Evolutionary conservation across 106 monocot genomes (phyloP).

Genomic region (Triglochin maritima): DNA sequence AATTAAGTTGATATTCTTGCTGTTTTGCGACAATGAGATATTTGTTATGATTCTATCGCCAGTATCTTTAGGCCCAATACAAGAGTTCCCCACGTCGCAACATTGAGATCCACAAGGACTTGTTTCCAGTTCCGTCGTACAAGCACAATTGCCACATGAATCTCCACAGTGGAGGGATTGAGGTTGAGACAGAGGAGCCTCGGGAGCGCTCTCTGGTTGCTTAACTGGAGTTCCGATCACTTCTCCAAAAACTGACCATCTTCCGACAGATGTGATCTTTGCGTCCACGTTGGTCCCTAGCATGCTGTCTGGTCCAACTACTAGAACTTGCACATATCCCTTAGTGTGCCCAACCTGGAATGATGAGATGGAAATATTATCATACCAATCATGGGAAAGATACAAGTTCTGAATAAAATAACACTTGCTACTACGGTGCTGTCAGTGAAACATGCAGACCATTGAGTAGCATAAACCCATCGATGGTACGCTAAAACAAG

Average conservation of each 20-base stretch:
- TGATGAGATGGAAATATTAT: neutral
- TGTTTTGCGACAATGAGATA: neutral
- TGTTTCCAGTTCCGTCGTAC: slow-evolving; percentile 26
- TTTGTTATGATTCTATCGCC: neutral
- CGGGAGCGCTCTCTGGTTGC: neutral
- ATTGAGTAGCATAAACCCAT: too few species aligned
- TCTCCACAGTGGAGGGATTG: neutral
- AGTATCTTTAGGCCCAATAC: too few species aligned
- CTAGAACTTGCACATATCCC: slow-evolving; percentile 88
- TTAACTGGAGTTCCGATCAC: slow-evolving; percentile 24
- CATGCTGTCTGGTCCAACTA: slow-evolving; percentile 65
- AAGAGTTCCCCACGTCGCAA: slow-evolving; percentile 1
- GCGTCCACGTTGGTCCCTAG: slow-evolving; percentile 58
- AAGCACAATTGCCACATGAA: slow-evolving; percentile 25
- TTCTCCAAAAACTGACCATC: slow-evolving; percentile 97
- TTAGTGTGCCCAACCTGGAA: slow-evolving; percentile 94
- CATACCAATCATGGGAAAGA: neutral
- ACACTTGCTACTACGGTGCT: too few species aligned
- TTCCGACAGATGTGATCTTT: slow-evolving; percentile 68
- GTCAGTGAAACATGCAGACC: too few species aligned
- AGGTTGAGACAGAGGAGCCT: neutral
- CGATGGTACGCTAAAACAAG: too few species aligned
- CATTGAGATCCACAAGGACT: slow-evolving; percentile 7
- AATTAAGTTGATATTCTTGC: neutral
- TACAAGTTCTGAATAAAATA: too few species aligned